phyloP scores from a whole-genome alignment of 805 yeast species.

The Komagataella phaffii region DNA sequence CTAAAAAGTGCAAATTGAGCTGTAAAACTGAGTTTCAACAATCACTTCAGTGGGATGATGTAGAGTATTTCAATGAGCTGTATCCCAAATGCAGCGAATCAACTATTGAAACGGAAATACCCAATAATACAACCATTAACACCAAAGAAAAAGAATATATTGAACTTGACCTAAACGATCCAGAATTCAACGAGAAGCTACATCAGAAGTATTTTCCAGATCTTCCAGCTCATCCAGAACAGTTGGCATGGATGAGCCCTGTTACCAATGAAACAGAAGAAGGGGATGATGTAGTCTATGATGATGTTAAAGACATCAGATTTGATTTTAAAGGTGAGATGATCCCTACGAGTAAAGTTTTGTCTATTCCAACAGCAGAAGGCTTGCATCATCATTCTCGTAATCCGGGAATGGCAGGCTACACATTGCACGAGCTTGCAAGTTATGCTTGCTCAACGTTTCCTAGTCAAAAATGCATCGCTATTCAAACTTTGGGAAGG shows the following conservation, averaged over 20 bases:
- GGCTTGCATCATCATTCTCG: constrained; percentile 92
- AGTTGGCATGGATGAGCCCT: constrained; percentile 86
- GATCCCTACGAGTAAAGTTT: constrained; percentile 27
- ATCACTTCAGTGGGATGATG: background rate
- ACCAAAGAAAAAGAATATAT: background rate
- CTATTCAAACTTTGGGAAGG: constrained; percentile 80
- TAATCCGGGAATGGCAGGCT: constrained; percentile 84
- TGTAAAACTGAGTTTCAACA: background rate
- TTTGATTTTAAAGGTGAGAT: constrained; percentile 83
- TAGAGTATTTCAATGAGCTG: background rate
- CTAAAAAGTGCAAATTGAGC: background rate
- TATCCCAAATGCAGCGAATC: background rate
- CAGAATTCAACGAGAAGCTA: constrained; percentile 63
- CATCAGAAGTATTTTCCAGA: constrained; percentile 86
- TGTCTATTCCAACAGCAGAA: constrained; percentile 32
- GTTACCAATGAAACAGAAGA: constrained; percentile 24
- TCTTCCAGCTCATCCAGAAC: constrained; percentile 68
- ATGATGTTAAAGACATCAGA: constrained; percentile 55
- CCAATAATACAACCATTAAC: background rate
- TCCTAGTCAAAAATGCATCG: constrained; percentile 77
- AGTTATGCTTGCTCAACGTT: constrained; percentile 68
- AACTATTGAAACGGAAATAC: background rate
- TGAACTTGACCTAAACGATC: constrained; percentile 52
- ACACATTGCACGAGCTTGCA: constrained; percentile 72
- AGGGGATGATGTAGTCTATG: constrained; percentile 25